Evolutionary conservation across 78 protist genomes (phyloP).

Genomic region (slime mould (Dictyostelium discoideum)): dicty_2.7 NC_007090.3:2398001-2398500

Average conservation of each 20-base stretch:
- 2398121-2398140: constrained; percentile 18
- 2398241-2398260: constrained; percentile 42
- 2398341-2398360: constrained; percentile 54
- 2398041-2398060: constrained; percentile 55
- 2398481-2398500: no score
- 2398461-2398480: neutral
- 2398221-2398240: constrained; percentile 16
- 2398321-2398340: constrained; percentile 16
- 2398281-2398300: constrained; percentile 67
- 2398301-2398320: constrained; percentile 5
- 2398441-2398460: neutral
- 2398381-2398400: constrained; percentile 62
- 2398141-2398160: constrained; percentile 17
- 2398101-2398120: constrained; percentile 62
- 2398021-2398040: neutral
- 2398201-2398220: neutral
- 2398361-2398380: constrained; percentile 54
- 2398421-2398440: constrained; percentile 20
- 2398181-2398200: constrained; percentile 68
- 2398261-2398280: constrained; percentile 40
- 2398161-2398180: constrained; percentile 38
- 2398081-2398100: constrained; percentile 71
- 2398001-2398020: neutral
- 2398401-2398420: constrained; percentile 16
- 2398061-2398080: neutral